Conservation (phyloP, 306 rosid genomes). For the Morella rubra region DNA sequence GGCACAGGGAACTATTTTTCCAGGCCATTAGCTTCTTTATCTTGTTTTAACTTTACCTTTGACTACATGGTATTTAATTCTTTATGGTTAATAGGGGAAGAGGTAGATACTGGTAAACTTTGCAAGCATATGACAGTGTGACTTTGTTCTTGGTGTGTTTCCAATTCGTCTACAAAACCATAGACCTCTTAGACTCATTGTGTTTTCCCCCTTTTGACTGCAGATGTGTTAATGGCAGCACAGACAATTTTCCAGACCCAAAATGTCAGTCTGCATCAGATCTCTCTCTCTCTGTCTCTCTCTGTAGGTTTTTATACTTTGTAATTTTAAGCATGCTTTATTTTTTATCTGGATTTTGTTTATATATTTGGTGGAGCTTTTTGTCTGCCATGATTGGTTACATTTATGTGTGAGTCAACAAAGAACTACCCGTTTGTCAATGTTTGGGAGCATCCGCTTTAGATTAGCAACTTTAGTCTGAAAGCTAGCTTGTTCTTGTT, state of each 20-base stretch:
- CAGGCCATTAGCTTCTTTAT: not conserved
- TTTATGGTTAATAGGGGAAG: not conserved
- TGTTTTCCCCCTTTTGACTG: conserved; percentile 31
- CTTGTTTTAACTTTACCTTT: not conserved
- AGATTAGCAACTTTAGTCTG: not conserved
- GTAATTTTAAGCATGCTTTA: not conserved
- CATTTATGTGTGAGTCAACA: not conserved
- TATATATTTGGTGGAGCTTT: not conserved
- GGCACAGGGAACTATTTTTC: not conserved
- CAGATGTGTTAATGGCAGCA: conserved; percentile 81
- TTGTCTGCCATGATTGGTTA: conserved; percentile 9
- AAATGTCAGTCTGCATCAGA: conserved; percentile 51
- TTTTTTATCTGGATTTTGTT: conserved; percentile 5
- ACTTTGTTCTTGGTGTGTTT: not conserved
- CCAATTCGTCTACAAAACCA: not conserved
- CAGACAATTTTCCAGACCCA: conserved; percentile 73
- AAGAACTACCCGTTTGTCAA: conserved; percentile 16
- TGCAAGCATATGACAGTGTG: not conserved
- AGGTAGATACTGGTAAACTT: not conserved
- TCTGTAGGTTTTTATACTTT: not conserved
- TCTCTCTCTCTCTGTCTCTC: conserved; percentile 16
- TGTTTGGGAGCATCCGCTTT: conserved; percentile 14
- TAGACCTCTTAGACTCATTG: conserved; percentile 26
- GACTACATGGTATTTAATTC: not conserved
- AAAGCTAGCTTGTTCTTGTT: conserved; percentile 4